Conservation (phyloP, 2,329 filamentous ascomycete species). For the Conoideocrella luteorostrata region DNA sequence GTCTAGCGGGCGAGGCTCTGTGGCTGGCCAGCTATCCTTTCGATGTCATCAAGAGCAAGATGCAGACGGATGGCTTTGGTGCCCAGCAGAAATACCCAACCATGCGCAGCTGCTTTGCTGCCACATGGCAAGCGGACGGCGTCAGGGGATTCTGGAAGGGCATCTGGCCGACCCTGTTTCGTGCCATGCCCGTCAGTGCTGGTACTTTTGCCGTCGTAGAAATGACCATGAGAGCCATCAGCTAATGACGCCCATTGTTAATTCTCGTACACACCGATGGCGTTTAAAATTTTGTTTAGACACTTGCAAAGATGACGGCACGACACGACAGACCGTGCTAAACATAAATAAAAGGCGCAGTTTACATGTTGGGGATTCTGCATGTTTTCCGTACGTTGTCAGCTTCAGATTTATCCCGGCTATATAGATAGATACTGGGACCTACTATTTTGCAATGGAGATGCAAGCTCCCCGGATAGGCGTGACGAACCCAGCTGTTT, state of each 20-base stretch:
- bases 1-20: conserved; percentile 85
- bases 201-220: conserved; percentile 90
- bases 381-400: too few relatives aligned
- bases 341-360: too few relatives aligned
- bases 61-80: conserved; percentile 95
- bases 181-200: conserved; percentile 94
- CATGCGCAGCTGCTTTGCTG: conserved; percentile 84
- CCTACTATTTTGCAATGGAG: too few relatives aligned
- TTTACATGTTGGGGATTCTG: too few relatives aligned
- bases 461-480: too few relatives aligned
- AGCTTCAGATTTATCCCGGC: too few relatives aligned
- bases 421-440: too few relatives aligned
- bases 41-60: conserved; percentile 98
- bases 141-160: conserved; percentile 89
- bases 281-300: conserved; percentile 1
- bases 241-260: conserved; percentile 19
- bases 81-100: conserved; percentile 61
- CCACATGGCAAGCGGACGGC: conserved; percentile 75
- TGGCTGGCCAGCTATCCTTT: conserved; percentile 94
- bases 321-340: too few relatives aligned
- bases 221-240: conserved; percentile 58
- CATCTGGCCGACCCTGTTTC: conserved; percentile 79
- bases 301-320: too few relatives aligned
- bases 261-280: not conserved
- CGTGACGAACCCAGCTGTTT: too few relatives aligned